Base-by-base conservation (phyloP, 306 rosid species). In the Canavalia gladiata region DNA sequence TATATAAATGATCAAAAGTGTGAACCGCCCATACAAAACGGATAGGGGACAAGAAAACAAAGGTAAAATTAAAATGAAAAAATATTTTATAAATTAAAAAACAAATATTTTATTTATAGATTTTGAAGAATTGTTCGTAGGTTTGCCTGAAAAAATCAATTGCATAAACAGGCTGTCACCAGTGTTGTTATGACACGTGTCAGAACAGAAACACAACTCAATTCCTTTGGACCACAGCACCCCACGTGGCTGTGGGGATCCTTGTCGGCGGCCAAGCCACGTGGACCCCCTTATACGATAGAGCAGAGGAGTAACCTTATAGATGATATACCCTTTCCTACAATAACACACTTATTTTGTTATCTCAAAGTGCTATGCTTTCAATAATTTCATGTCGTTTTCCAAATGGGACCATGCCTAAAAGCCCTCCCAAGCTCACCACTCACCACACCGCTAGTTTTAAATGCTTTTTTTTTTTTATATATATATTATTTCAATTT, bases 211-310 rank as follows among this genome's bases (percentile, higher is more conserved):
- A 18, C 25, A 50, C 3, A 25, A 11, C 51, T 84, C 68, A 45
- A 25, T 70, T 62, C 69, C 42, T 58, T 78, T 85, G 94, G 94
- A 90, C 94, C 97, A 87, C 92, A 28, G 25, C 73, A 50, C 79
- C 81, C 93, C 94, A 88, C 88, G 91, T 91, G 92, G 89, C 88
- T 68, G 57, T 58, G 93, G 88, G 86, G 91, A 76, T 71, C 85
- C 73, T 41, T 86, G 83, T 87, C 96, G 88, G 75, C 91, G 82
- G 84, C 30, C 25, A 2, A 50, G 83, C 92, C 84, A 86, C 89
- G 80, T 88, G 85, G 90, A 88, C 68, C 74, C 76, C 79, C 12
- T 68, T 33, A 41, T 55, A 55, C 13, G 58, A 62, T 51, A 31
- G 33, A 33, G 74, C 13, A 46, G 70, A 67, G 96, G 94, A 91